Evolutionary conservation across 257 asterid species (phyloP), one percentile per base, ranked within the genome.

Genomic region (Leptodermis oblonga): DNA sequence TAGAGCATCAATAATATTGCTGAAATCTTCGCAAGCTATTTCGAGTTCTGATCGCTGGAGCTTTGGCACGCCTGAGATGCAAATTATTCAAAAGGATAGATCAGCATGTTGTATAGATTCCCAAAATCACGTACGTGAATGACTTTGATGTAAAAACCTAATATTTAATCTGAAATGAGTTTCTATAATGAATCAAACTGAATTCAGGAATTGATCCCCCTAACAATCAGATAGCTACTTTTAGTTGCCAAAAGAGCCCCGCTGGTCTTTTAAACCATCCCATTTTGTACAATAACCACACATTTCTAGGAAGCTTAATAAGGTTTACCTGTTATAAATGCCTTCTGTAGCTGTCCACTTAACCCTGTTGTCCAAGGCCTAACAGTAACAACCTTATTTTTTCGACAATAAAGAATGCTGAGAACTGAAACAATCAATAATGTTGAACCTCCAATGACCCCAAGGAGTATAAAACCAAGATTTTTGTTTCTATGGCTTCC

Each of bases 11-110:
- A 93, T 86, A 28, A 93, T 87, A 77, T 93, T 93, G 84, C 98
- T 93, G 78, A 93, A 93, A 77, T 90, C 98, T 84, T 93, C 98
- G 36, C 98, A 93, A 22, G 97, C 97, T 23, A 77, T 83, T 74
- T 84, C 95, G 46, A 93, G 96, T 63, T 93, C 98, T 69, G 74
- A 25, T 54, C 84, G 54, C 52, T 72, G 78, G 64, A 82, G 82
- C 65, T 79, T 82, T 48, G 80, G 84, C 64, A 79, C 82, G 59
- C 86, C 86, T 82, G 65, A 13, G 65, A 67, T 56, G 60, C 42
- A 62, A 37, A n/a, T 22, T 12, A 56, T 46, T 41, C 56, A 54
- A 4, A 1, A 23, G 25, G 11, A 20, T 42, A 36, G 12, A 6
- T 52, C 15, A 53, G 4, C 43, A 18, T 45, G 12, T 26, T 41